These are phyloP conservation scores for Lactarius sanguifluus DNA, from an alignment of 768 basidiomycete genomes.

Conservation along the genomic window DNA sequence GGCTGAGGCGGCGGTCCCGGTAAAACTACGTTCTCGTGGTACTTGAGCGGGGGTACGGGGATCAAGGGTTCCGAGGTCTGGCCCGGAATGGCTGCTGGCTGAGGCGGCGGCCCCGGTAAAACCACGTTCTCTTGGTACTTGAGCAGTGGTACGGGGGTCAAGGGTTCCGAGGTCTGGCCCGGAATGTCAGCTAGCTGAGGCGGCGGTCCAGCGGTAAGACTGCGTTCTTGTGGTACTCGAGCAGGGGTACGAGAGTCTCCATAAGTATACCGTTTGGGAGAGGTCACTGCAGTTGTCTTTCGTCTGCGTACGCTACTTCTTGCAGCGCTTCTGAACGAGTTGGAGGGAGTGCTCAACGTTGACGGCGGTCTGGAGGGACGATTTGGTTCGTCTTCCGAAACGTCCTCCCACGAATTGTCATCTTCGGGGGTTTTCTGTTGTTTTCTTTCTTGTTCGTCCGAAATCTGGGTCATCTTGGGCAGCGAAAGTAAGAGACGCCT, in stretches of 20 bases:
- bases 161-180: not conserved
- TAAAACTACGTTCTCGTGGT: constrained; percentile 8
- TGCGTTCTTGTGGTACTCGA: constrained; percentile 13
- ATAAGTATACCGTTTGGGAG: not conserved
- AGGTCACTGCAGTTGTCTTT: not conserved
- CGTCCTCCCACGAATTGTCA: constrained; percentile 20
- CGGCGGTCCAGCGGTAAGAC: not conserved
- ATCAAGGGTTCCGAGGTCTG: too few relatives aligned
- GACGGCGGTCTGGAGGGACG: not conserved
- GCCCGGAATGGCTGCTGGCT: not conserved
- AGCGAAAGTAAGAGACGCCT: not conserved
- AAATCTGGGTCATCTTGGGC: constrained; percentile 12
- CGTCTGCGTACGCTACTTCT: constrained; percentile 9
- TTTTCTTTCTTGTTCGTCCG: not conserved
- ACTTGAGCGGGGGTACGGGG: not conserved
- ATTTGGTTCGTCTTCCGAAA: constrained; percentile 3
- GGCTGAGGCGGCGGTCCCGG: not conserved
- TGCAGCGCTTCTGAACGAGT: constrained; percentile 4
- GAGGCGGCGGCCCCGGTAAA: not conserved
- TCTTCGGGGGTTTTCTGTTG: not conserved
- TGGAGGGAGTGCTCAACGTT: not conserved
- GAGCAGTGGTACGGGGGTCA: constrained; percentile 1
- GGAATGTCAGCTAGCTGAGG: not conserved
- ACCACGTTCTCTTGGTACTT: constrained; percentile 7
- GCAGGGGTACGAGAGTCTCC: not conserved